phyloP scores from a whole-genome alignment of 108 stramenopile species.

The Cylindrotheca closterium region DNA sequence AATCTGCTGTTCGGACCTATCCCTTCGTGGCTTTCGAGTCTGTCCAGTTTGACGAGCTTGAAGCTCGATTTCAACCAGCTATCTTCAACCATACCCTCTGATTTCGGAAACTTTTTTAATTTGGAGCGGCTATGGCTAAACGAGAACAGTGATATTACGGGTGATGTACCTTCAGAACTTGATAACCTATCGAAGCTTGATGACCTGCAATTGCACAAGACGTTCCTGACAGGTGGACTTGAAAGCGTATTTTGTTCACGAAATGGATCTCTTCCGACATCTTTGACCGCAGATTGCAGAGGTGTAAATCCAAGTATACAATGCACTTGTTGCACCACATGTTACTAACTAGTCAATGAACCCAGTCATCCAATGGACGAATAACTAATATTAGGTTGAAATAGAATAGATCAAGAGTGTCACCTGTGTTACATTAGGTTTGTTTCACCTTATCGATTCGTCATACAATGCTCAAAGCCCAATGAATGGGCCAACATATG shows the following conservation, averaged over 20 bases:
- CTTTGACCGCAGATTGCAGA: conserved; percentile 47
- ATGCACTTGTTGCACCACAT: conserved; percentile 45
- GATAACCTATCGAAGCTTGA: conserved; percentile 21
- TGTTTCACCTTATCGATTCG: neutral
- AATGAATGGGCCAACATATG: no score
- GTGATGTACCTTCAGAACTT: conserved; percentile 34
- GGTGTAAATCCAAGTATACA: conserved; percentile 22
- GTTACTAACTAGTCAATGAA: no score
- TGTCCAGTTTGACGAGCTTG: neutral
- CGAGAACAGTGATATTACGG: conserved; percentile 51
- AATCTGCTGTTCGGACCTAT: conserved; percentile 5
- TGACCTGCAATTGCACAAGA: conserved; percentile 41
- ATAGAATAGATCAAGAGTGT: neutral
- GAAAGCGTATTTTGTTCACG: neutral
- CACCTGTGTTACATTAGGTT: neutral
- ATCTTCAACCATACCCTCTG: neutral
- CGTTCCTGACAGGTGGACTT: conserved; percentile 36
- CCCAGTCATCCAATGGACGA: neutral
- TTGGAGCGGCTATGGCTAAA: conserved; percentile 30
- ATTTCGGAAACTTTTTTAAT: conserved; percentile 7
- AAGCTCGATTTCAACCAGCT: conserved; percentile 38
- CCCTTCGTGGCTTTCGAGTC: conserved; percentile 4
- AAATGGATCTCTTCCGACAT: conserved; percentile 2
- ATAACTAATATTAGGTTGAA: neutral
- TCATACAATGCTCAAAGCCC: neutral